These are phyloP conservation scores for Gillenia trifoliata DNA, from an alignment of 306 rosid species.

Conservation along the genomic window DNA sequence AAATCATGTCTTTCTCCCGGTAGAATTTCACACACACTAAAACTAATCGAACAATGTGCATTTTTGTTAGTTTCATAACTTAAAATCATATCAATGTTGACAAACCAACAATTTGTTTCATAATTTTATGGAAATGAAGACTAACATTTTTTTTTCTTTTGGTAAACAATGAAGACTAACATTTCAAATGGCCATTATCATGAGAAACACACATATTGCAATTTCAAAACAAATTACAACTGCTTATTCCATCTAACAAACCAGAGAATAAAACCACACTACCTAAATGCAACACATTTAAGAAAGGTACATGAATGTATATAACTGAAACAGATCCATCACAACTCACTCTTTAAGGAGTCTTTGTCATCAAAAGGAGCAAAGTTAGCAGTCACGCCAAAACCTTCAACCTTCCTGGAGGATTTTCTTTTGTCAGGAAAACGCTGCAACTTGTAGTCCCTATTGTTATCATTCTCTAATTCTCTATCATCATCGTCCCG, in stretches of 20 bases:
- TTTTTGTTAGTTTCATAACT: not conserved
- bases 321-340: slow-evolving; percentile 8
- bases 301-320: slow-evolving; percentile 1
- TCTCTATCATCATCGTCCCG: slow-evolving; percentile 74
- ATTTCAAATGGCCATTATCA: not conserved
- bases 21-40: not conserved
- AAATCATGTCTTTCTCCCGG: not conserved
- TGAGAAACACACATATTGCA: not conserved
- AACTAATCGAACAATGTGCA: not conserved
- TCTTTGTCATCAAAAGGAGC: slow-evolving; percentile 71
- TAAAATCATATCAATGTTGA: not conserved
- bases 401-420: slow-evolving; percentile 60
- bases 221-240: slow-evolving; percentile 11
- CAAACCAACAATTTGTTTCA: not conserved
- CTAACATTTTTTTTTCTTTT: too few species aligned
- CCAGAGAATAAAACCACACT: slow-evolving; percentile 3
- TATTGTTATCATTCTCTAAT: slow-evolving; percentile 55
- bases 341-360: slow-evolving; percentile 54
- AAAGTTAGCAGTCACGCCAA: slow-evolving; percentile 50
- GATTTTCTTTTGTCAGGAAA: slow-evolving; percentile 67
- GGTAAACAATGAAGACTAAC: not conserved
- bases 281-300: slow-evolving; percentile 1
- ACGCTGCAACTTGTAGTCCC: slow-evolving; percentile 55
- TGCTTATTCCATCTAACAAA: not conserved
- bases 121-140: not conserved